These are phyloP conservation scores for Hericium erinaceus DNA, from an alignment of 768 basidiomycete genomes.

Conservation along the genomic window DNA sequence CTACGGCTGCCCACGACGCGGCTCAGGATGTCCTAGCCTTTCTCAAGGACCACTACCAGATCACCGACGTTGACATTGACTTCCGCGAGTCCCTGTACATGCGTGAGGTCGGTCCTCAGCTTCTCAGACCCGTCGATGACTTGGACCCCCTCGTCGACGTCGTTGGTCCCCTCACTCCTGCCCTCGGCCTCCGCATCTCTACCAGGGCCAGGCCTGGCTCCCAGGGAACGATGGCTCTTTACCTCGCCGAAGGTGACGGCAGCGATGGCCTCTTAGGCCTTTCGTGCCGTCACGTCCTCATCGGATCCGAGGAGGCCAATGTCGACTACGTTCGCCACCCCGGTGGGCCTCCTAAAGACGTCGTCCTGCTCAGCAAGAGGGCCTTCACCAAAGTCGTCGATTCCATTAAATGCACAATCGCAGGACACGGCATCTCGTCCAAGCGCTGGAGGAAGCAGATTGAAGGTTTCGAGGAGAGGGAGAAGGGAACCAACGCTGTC, in stretches of 20 bases:
- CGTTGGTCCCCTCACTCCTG: not conserved
- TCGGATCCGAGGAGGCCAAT: conserved; percentile 20
- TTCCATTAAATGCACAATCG: conserved; percentile 17
- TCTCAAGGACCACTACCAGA: conserved; percentile 21
- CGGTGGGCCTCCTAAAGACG: conserved; percentile 21
- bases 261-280: conserved; percentile 21
- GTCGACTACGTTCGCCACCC: conserved; percentile 17
- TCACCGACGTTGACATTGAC: conserved; percentile 29
- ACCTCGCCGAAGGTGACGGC: conserved; percentile 11
- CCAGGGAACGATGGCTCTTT: conserved; percentile 26
- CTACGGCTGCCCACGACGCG: conserved; percentile 13
- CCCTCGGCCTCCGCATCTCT: conserved; percentile 1
- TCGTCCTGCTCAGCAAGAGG: conserved; percentile 22
- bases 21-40: conserved; percentile 23
- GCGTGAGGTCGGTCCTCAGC: not conserved
- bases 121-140: not conserved
- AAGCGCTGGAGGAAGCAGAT: not conserved
- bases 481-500: not conserved
- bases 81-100: conserved; percentile 18
- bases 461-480: not conserved
- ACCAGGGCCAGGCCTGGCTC: not conserved
- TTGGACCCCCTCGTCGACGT: not conserved
- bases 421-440: not conserved
- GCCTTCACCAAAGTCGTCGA: conserved; percentile 20
- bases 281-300: conserved; percentile 24